These are phyloP conservation scores for Picea abies DNA, from an alignment of 83 land plant species.

Conservation along the genomic window DNA sequence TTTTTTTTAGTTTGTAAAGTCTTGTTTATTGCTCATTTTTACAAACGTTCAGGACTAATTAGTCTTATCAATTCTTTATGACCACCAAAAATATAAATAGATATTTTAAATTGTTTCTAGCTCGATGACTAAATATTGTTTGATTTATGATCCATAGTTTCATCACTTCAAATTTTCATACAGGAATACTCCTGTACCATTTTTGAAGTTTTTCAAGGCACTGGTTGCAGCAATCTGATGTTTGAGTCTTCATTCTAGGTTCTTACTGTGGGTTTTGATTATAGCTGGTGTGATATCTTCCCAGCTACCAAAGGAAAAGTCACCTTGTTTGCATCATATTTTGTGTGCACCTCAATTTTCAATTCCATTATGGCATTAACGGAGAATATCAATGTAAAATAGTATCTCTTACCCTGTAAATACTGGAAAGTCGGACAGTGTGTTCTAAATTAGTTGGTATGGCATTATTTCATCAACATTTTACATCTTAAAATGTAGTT, in stretches of 20 bases:
- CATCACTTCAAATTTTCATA: too few relatives aligned
- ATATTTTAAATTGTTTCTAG: too few relatives aligned
- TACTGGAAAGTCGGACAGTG: background rate
- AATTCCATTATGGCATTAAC: constrained; percentile 59
- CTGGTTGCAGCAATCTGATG: background rate
- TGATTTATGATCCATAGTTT: too few relatives aligned
- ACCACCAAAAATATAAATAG: too few relatives aligned
- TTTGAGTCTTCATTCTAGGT: background rate
- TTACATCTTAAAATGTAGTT: background rate
- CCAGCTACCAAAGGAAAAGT: constrained; percentile 83
- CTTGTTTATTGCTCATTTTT: too few relatives aligned
- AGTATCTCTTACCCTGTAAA: background rate
- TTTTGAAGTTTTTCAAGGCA: background rate
- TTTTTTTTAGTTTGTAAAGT: too few relatives aligned
- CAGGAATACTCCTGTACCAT: too few relatives aligned
- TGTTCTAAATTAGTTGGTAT: background rate
- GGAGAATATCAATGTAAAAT: constrained; percentile 81
- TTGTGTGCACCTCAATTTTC: constrained; percentile 86
- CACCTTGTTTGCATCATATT: constrained; percentile 78
- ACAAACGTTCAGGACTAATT: too few relatives aligned
- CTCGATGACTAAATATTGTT: background rate
- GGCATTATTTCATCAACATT: background rate
- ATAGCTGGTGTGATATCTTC: background rate
- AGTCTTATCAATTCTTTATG: too few relatives aligned
- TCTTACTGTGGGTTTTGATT: background rate